Conservation (phyloP, 352 stramenopile genomes). For the Phytophthora vignae region DNA sequence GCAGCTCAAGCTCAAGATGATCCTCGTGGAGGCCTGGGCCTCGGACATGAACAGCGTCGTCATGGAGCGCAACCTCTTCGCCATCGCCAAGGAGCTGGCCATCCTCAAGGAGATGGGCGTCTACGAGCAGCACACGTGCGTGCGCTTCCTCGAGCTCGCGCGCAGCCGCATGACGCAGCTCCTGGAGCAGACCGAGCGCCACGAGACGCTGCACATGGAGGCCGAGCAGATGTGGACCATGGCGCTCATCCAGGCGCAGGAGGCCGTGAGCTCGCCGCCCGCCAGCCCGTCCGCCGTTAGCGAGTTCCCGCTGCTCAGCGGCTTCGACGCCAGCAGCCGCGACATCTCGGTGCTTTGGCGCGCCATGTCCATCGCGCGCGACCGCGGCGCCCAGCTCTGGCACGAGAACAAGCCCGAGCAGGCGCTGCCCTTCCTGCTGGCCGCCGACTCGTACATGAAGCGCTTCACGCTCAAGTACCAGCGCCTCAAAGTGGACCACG, state of each 20-base stretch:
- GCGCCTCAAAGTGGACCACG: conserved; percentile 85
- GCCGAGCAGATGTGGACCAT: conserved; percentile 80
- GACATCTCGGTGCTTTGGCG: conserved; percentile 86
- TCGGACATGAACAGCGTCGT: conserved; percentile 90
- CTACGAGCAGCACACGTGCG: conserved; percentile 78
- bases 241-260: conserved; percentile 72
- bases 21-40: conserved; percentile 82
- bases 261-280: conserved; percentile 43
- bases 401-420: conserved; percentile 89
- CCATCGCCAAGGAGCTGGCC: conserved; percentile 84
- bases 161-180: conserved; percentile 71
- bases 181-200: conserved; percentile 64
- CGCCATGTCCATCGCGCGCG: conserved; percentile 80
- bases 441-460: conserved; percentile 90
- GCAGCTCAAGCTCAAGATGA: conserved; percentile 88
- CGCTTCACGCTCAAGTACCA: conserved; percentile 90
- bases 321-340: conserved; percentile 68
- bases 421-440: conserved; percentile 79
- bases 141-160: conserved; percentile 80
- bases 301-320: conserved; percentile 73
- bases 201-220: conserved; percentile 74
- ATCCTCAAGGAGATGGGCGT: conserved; percentile 79
- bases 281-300: conserved; percentile 48
- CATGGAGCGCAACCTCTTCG: conserved; percentile 86
- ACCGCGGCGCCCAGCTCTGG: conserved; percentile 84